A percentile compares a stretch with the other conserved stretches of the same genome.
phyloP scores from a whole-genome alignment of 2,329 filamentous ascomycete genomes.

The Fusarium cicatricum region DNA sequence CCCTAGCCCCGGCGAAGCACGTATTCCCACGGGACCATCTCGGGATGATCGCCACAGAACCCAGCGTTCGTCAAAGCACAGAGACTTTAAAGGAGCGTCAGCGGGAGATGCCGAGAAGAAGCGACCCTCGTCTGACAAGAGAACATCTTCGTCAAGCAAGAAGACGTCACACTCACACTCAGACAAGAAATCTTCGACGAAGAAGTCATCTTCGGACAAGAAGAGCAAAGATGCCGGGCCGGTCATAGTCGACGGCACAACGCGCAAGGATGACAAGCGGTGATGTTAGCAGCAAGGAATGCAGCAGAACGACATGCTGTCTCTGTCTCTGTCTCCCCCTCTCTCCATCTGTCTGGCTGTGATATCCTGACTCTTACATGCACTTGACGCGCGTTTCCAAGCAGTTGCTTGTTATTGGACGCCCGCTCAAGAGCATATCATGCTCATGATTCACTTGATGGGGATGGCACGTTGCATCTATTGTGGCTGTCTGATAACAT shows the following conservation, averaged over 20 bases:
- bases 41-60: not conserved
- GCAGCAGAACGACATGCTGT: not conserved
- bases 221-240: constrained; percentile 18
- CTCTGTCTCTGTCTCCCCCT: not conserved
- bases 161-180: constrained; percentile 10
- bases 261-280: constrained; percentile 13
- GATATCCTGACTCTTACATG: not conserved
- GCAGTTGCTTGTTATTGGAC: not conserved
- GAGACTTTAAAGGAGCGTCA: constrained; percentile 13
- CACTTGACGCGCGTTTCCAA: not conserved
- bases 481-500: not conserved
- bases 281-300: not conserved
- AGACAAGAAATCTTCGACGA: constrained; percentile 23
- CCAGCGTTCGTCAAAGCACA: constrained; percentile 24
- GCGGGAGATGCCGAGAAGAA: constrained; percentile 18
- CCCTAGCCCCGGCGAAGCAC: not conserved
- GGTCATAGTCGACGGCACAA: constrained; percentile 34
- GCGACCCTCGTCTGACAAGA: constrained; percentile 10
- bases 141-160: constrained; percentile 17
- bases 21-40: constrained; percentile 16
- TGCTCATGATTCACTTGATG: not conserved
- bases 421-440: constrained; percentile 1
- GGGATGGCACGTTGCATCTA: constrained; percentile 9
- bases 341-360: not conserved
- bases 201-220: constrained; percentile 11